A percentile compares a stretch with the other conserved stretches of the same genome.
These are phyloP conservation scores for Hyphodiscus hymeniophilus DNA, from an alignment of 495 filamentous ascomycete genomes.

Conservation along the genomic window DNA sequence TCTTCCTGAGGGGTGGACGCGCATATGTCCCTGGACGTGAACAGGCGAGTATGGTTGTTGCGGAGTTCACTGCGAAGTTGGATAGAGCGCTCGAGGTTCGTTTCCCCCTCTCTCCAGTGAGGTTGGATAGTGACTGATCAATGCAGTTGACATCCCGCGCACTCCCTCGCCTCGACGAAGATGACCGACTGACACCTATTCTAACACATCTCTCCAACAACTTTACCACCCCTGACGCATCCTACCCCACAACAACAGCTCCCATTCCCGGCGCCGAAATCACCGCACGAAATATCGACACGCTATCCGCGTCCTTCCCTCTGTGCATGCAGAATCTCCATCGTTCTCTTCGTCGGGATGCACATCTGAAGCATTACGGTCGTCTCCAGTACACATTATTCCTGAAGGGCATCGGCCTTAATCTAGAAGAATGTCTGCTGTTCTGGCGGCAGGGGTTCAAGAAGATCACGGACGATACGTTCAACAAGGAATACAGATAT, in stretches of 20 bases:
- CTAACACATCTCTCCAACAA: slow-evolving; percentile 85
- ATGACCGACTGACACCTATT: slow-evolving; percentile 91
- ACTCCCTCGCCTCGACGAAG: slow-evolving; percentile 88
- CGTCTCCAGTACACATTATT: slow-evolving; percentile 95
- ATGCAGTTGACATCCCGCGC: slow-evolving; percentile 73
- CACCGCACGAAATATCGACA: slow-evolving; percentile 70
- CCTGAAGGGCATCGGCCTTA: slow-evolving; percentile 92
- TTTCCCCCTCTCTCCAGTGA: slow-evolving; percentile 1
- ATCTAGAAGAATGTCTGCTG: slow-evolving; percentile 80
- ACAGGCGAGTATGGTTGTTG: slow-evolving; percentile 79
- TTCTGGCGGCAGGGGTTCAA: slow-evolving; percentile 89
- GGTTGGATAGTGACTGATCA: slow-evolving; percentile 18
- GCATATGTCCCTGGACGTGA: slow-evolving; percentile 87
- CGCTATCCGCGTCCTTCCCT: slow-evolving; percentile 80
- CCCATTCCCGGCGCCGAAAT: slow-evolving; percentile 42
- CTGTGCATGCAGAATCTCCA: slow-evolving; percentile 92
- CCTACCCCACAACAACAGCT: slow-evolving; percentile 53
- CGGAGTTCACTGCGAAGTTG: slow-evolving; percentile 70
- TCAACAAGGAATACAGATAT: slow-evolving; percentile 95
- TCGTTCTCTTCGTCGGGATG: slow-evolving; percentile 69
- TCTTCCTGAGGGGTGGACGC: slow-evolving; percentile 71
- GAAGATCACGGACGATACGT: slow-evolving; percentile 78
- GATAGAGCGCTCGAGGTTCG: slow-evolving; percentile 75
- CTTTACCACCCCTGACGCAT: slow-evolving; percentile 82
- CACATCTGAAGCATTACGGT: slow-evolving; percentile 86